These are phyloP conservation scores for Euphorbia tirucalli DNA, from an alignment of 345 rosid genomes.

Conservation along the genomic window DNA sequence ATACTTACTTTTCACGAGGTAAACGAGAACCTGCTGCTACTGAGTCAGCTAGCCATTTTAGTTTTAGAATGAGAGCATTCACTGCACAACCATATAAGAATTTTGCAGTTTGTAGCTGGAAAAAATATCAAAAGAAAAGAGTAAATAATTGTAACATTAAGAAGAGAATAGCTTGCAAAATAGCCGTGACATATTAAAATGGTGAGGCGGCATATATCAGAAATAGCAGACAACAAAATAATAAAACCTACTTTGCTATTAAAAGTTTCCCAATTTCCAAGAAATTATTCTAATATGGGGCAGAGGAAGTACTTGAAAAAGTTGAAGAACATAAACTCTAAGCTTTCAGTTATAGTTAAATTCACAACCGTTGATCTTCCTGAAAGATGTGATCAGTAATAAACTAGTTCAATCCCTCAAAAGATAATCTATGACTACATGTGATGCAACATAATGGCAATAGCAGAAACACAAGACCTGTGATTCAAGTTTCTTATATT, in stretches of 20 bases:
- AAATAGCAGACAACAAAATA: not conserved
- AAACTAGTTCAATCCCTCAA: not conserved
- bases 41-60: too few relatives aligned
- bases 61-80: slow-evolving; percentile 43
- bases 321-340: slow-evolving; percentile 1
- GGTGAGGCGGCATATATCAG: not conserved
- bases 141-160: slow-evolving; percentile 1
- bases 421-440: not conserved
- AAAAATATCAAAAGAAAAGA: not conserved
- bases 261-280: not conserved
- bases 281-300: not conserved
- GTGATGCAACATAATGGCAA: not conserved
- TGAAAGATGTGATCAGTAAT: too few relatives aligned
- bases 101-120: slow-evolving; percentile 54
- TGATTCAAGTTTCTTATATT: too few relatives aligned
- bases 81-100: slow-evolving; percentile 67
- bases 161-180: too few relatives aligned
- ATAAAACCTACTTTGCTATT: too few relatives aligned
- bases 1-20: too few relatives aligned
- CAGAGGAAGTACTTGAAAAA: not conserved
- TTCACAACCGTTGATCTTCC: too few relatives aligned
- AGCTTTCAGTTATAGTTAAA: too few relatives aligned
- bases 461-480: too few relatives aligned
- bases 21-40: too few relatives aligned
- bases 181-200: not conserved